These are phyloP conservation scores for Trypanosoma scelopori DNA, from an alignment of 208 protist genomes.

Conservation along the genomic window DNA sequence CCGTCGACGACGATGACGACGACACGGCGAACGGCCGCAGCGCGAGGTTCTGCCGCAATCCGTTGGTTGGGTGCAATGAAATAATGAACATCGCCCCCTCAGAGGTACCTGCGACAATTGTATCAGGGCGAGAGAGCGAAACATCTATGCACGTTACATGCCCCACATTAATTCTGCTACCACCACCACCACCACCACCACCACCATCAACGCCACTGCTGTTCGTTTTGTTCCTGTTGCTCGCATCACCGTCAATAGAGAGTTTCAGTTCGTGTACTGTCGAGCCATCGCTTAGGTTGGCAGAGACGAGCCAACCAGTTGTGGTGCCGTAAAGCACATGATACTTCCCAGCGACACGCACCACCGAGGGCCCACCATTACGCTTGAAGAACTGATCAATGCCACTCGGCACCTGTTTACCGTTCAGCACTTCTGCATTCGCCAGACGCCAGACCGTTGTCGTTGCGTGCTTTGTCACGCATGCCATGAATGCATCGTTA, in stretches of 20 bases:
- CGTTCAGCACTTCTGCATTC: slow-evolving; percentile 54
- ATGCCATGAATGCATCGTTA: slow-evolving; percentile 82
- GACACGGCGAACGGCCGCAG: slow-evolving; percentile 60
- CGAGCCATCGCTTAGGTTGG: slow-evolving; percentile 66
- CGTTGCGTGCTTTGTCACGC: slow-evolving; percentile 46
- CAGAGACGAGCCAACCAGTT: slow-evolving; percentile 69
- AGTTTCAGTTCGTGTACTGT: slow-evolving; percentile 19
- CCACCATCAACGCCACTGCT: neutral
- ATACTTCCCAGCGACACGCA: slow-evolving; percentile 80
- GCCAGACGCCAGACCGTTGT: slow-evolving; percentile 56
- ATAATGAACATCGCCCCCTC: slow-evolving; percentile 66
- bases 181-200: neutral
- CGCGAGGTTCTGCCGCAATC: slow-evolving; percentile 46
- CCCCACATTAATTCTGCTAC: slow-evolving; percentile 30
- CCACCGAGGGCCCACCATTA: slow-evolving; percentile 61
- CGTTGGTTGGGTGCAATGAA: slow-evolving; percentile 65
- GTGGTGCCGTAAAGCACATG: slow-evolving; percentile 78
- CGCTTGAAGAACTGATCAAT: slow-evolving; percentile 47
- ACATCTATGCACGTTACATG: slow-evolving; percentile 65
- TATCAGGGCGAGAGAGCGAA: slow-evolving; percentile 58
- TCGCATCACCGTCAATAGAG: slow-evolving; percentile 1
- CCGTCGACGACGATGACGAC: slow-evolving; percentile 21
- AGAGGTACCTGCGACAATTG: slow-evolving; percentile 70
- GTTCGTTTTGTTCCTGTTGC: neutral
- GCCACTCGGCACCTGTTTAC: slow-evolving; percentile 35